Base-by-base conservation (phyloP, 225 moss, liverwort and hornwort genomes). In the Antitrichia curtipendula region DNA sequence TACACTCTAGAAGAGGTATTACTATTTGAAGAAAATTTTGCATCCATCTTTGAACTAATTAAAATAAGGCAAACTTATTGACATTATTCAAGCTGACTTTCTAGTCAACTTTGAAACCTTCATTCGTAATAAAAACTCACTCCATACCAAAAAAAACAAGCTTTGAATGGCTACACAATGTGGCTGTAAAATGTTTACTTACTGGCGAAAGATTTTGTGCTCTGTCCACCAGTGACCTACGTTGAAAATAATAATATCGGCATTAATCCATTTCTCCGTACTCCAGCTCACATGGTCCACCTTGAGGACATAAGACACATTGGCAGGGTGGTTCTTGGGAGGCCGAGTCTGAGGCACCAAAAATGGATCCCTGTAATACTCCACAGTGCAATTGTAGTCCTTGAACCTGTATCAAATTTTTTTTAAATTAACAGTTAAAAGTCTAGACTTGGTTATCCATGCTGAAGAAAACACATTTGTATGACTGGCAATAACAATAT, bases 191-290 rank as follows among this genome's bases (percentile, higher is more conserved):
- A 59, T 16, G 47, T 22, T 15, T 15, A 64, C 82, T 82, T 66
- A 98, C 97, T 92, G 89, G n/a, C 85, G 91, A 41, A 95, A 84
- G 56, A 96, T 98, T 88, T 97, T 98, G 73, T 90, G 86, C 84
- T 89, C 92, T 1, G 88, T 95, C 98, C 98, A 98, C 98, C 98
- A 98, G 40, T 98, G 98, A 36, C 98, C 98, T 1, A 85, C 88
- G 18, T 98, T 98, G 82, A 98, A 94, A 45, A 98, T 88, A 20
- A 98, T 76, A 23, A 96, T 93, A 34, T 98, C 94, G 0, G 98
- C 98, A 36, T 92, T 34, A 31, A 83, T 85, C 98, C 98, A 98
- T 38, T 85, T 84, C 23, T 36, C 45, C 4, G 86, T 31, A 4
- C 88, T 93, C 92, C 92, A 95, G 65, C 95, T 94, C 23, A 95